Percentiles rank a stretch among this genome's conserved stretches.
Evolutionary conservation across 768 basidiomycete genomes (phyloP).

Genomic region (Russula vinacea): DNA sequence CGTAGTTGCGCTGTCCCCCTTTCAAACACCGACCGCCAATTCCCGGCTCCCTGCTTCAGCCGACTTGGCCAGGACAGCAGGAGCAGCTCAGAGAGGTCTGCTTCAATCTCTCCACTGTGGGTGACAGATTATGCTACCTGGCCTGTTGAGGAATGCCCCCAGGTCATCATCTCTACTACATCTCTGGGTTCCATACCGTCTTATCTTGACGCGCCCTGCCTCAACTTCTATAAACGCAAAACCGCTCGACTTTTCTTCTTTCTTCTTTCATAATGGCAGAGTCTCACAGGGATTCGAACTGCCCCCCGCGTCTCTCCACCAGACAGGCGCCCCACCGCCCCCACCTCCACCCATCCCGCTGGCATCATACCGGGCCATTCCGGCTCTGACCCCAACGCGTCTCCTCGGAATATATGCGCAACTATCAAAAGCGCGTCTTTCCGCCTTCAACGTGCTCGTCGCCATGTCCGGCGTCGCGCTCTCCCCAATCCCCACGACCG

Average conservation of each 20-base stretch:
- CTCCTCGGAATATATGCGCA: conserved; percentile 70
- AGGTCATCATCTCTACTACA: conserved; percentile 1
- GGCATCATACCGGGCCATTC: conserved; percentile 31
- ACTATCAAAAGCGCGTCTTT: conserved; percentile 82
- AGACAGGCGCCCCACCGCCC: conserved; percentile 1
- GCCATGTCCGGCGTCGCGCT: conserved; percentile 92
- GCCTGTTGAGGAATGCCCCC: conserved; percentile 11
- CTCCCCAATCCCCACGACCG: conserved; percentile 79
- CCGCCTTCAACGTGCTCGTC: conserved; percentile 79
- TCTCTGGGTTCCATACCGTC: conserved; percentile 8
- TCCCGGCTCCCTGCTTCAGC: neutral
- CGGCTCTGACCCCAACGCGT: conserved; percentile 46
- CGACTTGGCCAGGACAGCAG: neutral
- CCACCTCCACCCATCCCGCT: conserved; percentile 24
- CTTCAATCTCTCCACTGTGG: neutral
- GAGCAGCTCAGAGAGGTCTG: neutral
- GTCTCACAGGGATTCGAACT: neutral
- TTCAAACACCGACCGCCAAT: conserved; percentile 17
- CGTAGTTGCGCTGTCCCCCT: neutral
- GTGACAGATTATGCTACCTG: conserved; percentile 15
- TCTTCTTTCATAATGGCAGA: conserved; percentile 21
- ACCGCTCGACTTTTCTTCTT: conserved; percentile 22
- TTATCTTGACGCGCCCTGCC: conserved; percentile 18
- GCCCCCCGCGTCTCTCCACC: neutral
- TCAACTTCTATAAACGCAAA: conserved; percentile 10